A percentile compares a stretch with the other conserved stretches of the same genome.
These are phyloP conservation scores for Hirsutella thompsonii DNA, from an alignment of 2,329 filamentous ascomycete species.

Conservation along the genomic window DNA sequence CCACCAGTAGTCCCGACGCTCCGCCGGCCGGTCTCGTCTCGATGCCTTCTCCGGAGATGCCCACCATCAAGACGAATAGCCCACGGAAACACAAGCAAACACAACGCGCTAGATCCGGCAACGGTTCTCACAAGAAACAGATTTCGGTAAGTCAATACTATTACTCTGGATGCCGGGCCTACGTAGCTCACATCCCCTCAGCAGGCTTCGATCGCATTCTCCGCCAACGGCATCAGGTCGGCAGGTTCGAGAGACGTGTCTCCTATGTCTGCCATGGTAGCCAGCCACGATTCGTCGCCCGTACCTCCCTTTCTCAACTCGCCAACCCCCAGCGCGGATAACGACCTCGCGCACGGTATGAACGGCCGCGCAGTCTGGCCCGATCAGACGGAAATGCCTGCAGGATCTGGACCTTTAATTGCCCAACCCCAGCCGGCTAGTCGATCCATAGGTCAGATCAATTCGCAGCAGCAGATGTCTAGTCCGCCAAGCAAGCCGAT, in stretches of 20 bases:
- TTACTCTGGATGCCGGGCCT: background rate
- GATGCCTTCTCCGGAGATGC: slow-evolving; percentile 30
- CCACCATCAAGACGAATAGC: slow-evolving; percentile 23
- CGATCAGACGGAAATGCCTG: slow-evolving; percentile 12
- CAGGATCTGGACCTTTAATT: slow-evolving; percentile 12
- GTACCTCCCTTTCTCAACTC: slow-evolving; percentile 29
- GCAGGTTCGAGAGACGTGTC: slow-evolving; percentile 39
- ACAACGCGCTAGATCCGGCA: slow-evolving; percentile 10
- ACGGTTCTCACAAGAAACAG: slow-evolving; percentile 22
- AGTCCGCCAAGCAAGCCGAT: too few species aligned
- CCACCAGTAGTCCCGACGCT: slow-evolving; percentile 41
- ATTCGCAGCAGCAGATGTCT: too few species aligned
- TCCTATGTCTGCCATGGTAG: slow-evolving; percentile 36
- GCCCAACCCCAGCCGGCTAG: slow-evolving; percentile 12
- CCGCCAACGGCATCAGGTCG: slow-evolving; percentile 34
- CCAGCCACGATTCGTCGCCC: slow-evolving; percentile 41
- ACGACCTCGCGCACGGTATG: slow-evolving; percentile 23
- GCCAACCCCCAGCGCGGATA: slow-evolving; percentile 28
- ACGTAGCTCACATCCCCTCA: slow-evolving; percentile 19
- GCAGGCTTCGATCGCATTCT: slow-evolving; percentile 38
- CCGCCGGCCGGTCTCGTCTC: slow-evolving; percentile 11
- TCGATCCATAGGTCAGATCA: too few species aligned
- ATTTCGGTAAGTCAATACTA: slow-evolving; percentile 24
- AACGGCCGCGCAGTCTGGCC: slow-evolving; percentile 23
- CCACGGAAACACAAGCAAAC: slow-evolving; percentile 12